Base-by-base conservation (phyloP, 1,139 yeast species). In the Suhomyces maxii region DNA sequence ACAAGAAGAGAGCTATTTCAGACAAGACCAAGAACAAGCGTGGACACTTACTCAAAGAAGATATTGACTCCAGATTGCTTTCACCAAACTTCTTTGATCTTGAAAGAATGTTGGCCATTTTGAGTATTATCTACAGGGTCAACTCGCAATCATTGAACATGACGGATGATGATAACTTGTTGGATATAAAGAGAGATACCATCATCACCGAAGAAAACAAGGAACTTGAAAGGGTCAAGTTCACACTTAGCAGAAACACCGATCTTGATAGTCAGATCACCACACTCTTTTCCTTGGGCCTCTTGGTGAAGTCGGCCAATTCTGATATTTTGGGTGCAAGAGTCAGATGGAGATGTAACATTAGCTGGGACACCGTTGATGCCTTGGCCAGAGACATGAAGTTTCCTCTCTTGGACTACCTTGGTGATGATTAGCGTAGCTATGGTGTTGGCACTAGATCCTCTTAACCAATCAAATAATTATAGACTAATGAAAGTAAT, bases 41-140 rank as follows among this genome's bases (percentile, higher is more conserved):
- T 67, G 55, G 72, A 57, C 55, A 72, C 72, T 42, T 73, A 71
- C 48, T 76, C 55, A 66, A 71, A 61, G 61, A 67, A 53, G 81
- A 74, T 46, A 69, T 83, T 14, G 83, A 80, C 47, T 68, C 80
- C 5, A 68, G 83, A 28, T 64, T 83, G 25, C 69, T 84, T 32
- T 79, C 83, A 9, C 84, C 89, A 1, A 78, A 80, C 26, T 71
- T 77, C 40, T 86, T 85, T 58, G 90, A 85, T 46, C 65, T 84
- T 45, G 93, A 86, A 57, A 69, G 93, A 46, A 65, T 84, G 66
- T 64, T 83, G 53, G 89, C 91, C 1, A 84, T 86, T 31, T 62
- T 83, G 34, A 79, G 83, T 30, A 81, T 86, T 1, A 76, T 86
- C 10, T 79, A 78, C 53, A 54, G 78, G 48, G 71, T 67, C 37